Conservation (phyloP, 148 eudicot genomes). For the Diospyros kaki region DNA sequence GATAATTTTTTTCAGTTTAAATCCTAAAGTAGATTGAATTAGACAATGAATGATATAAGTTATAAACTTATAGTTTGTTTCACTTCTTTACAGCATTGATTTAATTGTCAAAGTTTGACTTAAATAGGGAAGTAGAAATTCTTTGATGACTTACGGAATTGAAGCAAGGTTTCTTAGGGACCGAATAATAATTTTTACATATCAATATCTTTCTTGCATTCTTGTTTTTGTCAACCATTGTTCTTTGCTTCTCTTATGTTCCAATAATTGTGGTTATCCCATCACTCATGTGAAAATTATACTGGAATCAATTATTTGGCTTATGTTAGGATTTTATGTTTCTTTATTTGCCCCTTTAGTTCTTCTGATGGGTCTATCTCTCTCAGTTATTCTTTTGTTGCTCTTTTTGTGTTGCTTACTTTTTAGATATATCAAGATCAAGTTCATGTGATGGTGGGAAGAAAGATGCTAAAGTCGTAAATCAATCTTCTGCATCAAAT, state of each 20-base stretch:
- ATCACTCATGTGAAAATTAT: neutral
- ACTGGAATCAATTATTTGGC: neutral
- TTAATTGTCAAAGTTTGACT: too few species aligned
- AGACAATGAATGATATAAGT: too few species aligned
- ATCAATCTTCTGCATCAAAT: slow-evolving; percentile 12
- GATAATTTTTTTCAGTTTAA: too few species aligned
- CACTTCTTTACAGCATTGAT: too few species aligned
- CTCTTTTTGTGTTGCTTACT: neutral
- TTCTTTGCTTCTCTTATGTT: neutral
- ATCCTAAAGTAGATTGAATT: too few species aligned
- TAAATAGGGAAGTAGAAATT: too few species aligned
- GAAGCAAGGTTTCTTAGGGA: neutral
- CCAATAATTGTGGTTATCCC: neutral
- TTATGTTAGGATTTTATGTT: neutral
- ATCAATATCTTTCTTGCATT: neutral
- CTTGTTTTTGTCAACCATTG: neutral
- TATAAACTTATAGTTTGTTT: too few species aligned
- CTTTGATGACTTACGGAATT: too few species aligned
- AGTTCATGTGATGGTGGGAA: slow-evolving; percentile 9
- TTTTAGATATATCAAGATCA: slow-evolving; percentile 15
- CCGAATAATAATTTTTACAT: neutral
- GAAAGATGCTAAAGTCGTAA: slow-evolving; percentile 10
- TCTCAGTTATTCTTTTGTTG: neutral
- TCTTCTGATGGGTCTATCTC: neutral
- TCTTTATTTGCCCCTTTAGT: too few species aligned